phyloP scores from a whole-genome alignment of 164 flowering plant genomes.

The Piper longum region DNA sequence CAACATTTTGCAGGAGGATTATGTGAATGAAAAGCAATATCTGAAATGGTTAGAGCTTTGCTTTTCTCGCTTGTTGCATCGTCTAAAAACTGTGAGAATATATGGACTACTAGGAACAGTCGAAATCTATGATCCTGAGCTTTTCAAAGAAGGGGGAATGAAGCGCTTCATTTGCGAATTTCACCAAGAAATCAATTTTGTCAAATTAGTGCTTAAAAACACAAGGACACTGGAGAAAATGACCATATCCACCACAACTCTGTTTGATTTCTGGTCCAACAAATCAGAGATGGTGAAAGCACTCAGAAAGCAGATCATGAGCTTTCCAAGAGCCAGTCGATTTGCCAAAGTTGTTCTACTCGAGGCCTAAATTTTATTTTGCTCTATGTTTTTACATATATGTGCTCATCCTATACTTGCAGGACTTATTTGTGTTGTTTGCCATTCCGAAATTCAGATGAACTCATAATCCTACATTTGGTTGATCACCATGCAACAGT shows the following conservation, averaged over 20 bases:
- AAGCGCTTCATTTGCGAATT: not conserved
- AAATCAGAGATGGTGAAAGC: not conserved
- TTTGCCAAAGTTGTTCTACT: not conserved
- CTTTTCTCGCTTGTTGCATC: not conserved
- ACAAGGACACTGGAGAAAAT: not conserved
- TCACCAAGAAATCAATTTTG: not conserved
- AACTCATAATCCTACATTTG: too few species aligned
- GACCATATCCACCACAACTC: not conserved
- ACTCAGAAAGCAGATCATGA: not conserved
- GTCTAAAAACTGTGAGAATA: constrained; percentile 3
- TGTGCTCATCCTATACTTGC: too few species aligned
- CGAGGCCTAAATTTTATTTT: not conserved
- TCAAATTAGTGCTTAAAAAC: not conserved
- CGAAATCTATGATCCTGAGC: not conserved
- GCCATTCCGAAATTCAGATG: too few species aligned
- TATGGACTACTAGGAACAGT: not conserved
- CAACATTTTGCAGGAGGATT: not conserved
- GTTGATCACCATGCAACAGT: too few species aligned
- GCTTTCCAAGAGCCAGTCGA: not conserved
- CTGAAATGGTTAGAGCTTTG: not conserved
- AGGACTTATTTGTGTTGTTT: too few species aligned
- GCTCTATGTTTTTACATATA: not conserved
- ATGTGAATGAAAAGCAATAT: constrained; percentile 2
- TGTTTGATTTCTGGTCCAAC: not conserved
- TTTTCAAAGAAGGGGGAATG: not conserved